Percentiles rank a stretch among this genome's conserved stretches.
Conservation (phyloP, 2,329 filamentous ascomycete species). For the Nemania abortiva region DNA sequence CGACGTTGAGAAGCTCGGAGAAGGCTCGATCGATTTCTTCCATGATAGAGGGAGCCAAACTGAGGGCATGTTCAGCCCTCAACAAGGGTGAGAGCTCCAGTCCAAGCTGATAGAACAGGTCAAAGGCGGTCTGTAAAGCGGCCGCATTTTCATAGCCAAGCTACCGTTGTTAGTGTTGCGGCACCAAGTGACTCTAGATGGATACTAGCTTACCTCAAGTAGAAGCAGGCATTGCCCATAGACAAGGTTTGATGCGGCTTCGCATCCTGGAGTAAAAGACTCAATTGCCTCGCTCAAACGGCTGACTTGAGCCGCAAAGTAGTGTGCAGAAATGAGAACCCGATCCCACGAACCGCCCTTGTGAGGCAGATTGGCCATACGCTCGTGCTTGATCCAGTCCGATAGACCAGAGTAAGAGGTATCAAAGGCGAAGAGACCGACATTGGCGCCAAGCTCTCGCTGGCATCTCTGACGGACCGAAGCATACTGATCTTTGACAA, state of each 20-base stretch:
- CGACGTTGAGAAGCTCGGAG: constrained; percentile 37
- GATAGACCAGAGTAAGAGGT: constrained; percentile 35
- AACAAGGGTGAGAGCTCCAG: constrained; percentile 34
- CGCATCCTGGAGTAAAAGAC: constrained; percentile 35
- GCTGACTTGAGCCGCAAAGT: constrained; percentile 37
- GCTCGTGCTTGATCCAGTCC: constrained; percentile 37
- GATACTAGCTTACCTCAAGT: constrained; percentile 32
- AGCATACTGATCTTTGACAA: constrained; percentile 35
- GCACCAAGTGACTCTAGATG: not conserved
- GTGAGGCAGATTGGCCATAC: constrained; percentile 35
- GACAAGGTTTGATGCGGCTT: constrained; percentile 35
- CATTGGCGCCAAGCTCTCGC: constrained; percentile 34
- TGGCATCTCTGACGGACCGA: constrained; percentile 36
- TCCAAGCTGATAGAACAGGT: constrained; percentile 39
- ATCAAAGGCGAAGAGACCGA: constrained; percentile 33
- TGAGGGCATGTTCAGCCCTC: constrained; percentile 35
- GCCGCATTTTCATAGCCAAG: constrained; percentile 37
- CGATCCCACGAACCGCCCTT: constrained; percentile 37
- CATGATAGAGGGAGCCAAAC: constrained; percentile 30
- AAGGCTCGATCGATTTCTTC: constrained; percentile 36
- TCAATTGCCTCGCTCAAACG: constrained; percentile 37
- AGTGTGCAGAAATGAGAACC: constrained; percentile 36
- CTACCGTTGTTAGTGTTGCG: constrained; percentile 20
- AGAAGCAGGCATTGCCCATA: constrained; percentile 39
- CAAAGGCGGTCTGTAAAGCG: constrained; percentile 37